A percentile compares a stretch with the other conserved stretches of the same genome.
These are phyloP conservation scores for Vaccinium corymbosum DNA, from an alignment of 148 eudicot species.

Conservation along the genomic window DNA sequence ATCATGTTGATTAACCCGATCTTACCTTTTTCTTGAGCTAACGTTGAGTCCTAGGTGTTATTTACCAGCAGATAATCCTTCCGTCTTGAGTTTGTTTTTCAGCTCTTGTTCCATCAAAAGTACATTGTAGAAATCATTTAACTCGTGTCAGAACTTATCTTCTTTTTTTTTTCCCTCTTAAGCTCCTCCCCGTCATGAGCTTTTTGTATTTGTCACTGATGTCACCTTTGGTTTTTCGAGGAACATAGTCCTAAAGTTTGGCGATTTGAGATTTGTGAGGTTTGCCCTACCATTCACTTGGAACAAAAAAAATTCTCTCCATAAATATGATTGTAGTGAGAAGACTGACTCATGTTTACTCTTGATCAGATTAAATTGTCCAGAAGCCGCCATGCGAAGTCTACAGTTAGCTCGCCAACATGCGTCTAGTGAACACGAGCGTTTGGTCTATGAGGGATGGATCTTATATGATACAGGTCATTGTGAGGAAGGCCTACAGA, in stretches of 20 bases:
- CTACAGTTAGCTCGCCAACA: slow-evolving; percentile 87
- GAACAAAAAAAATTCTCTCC: neutral
- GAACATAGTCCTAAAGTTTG: neutral
- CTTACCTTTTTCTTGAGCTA: neutral
- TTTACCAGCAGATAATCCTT: neutral
- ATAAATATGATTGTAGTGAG: neutral
- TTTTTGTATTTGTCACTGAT: neutral
- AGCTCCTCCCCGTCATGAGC: neutral
- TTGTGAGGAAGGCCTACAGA: slow-evolving; percentile 81
- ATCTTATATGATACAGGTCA: slow-evolving; percentile 93
- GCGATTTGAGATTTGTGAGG: neutral
- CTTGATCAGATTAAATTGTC: slow-evolving; percentile 78
- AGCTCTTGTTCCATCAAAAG: neutral
- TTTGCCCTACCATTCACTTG: neutral
- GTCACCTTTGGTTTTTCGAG: neutral
- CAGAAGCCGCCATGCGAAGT: slow-evolving; percentile 98
- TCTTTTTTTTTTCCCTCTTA: neutral
- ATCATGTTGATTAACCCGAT: neutral
- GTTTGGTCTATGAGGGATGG: slow-evolving; percentile 98
- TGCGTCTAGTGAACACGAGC: slow-evolving; percentile 74
- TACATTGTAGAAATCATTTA: neutral
- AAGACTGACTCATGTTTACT: slow-evolving; percentile 12
- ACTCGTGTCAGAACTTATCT: neutral
- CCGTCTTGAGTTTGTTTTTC: neutral
- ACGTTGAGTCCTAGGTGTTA: neutral